Evolutionary conservation across 129 eudicot species (phyloP).

Genomic region (Centaurea solstitialis): DNA sequence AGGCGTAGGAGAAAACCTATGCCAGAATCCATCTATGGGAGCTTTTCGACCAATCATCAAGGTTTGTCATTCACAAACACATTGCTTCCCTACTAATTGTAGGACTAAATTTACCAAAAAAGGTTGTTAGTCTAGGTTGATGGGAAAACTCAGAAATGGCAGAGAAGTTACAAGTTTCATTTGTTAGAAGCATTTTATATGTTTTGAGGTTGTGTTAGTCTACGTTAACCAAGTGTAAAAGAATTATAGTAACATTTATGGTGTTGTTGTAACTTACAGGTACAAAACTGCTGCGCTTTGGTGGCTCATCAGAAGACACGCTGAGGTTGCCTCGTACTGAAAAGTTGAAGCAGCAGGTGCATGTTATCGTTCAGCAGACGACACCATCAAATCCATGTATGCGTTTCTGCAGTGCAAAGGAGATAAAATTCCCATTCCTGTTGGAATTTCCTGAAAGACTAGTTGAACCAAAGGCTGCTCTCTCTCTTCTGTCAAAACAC

Average conservation of each 20-base stretch:
- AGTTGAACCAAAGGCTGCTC: slow-evolving; percentile 30
- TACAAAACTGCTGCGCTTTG: not conserved
- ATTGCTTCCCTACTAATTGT: not conserved
- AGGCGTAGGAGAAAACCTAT: slow-evolving; percentile 32
- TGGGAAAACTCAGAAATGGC: no score
- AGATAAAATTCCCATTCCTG: slow-evolving; percentile 36
- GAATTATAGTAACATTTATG: not conserved
- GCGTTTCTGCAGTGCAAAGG: slow-evolving; percentile 2
- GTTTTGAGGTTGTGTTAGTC: not conserved
- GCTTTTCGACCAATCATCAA: slow-evolving; percentile 23
- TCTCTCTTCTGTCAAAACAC: slow-evolving; percentile 47
- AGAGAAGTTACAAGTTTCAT: no score
- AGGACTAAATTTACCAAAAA: no score
- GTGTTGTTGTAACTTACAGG: not conserved
- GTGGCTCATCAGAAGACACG: no score
- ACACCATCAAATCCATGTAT: slow-evolving; percentile 16
- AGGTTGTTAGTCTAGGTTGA: no score
- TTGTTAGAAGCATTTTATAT: no score
- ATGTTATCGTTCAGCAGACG: slow-evolving; percentile 16
- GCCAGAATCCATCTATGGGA: not conserved
- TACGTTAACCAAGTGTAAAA: not conserved
- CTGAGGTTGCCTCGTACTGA: slow-evolving; percentile 15
- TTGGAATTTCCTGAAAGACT: slow-evolving; percentile 6
- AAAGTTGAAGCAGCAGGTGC: slow-evolving; percentile 21
- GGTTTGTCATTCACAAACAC: slow-evolving; percentile 5